Conservation (phyloP, 495 filamentous ascomycete species). For the Parmelia sp. region DNA sequence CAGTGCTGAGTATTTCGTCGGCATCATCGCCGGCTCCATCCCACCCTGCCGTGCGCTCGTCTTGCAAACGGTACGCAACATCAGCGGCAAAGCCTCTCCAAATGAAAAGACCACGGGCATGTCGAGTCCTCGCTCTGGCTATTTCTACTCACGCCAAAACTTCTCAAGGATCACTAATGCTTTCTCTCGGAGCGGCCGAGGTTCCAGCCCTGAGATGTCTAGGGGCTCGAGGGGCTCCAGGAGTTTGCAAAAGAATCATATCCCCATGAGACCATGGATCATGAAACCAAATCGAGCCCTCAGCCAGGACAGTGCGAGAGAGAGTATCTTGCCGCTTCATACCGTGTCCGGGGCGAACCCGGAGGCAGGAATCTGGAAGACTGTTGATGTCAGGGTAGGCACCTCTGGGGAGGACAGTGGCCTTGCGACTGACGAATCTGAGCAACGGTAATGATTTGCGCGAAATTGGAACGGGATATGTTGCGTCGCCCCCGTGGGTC, state of each 20-base stretch:
- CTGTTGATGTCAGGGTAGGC: constrained; percentile 5
- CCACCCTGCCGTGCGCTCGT: constrained; percentile 1
- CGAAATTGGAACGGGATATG: background rate
- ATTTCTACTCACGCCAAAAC: background rate
- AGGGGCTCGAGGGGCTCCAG: background rate
- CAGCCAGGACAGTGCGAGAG: constrained; percentile 3
- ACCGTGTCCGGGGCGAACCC: background rate
- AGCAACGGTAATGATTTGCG: background rate
- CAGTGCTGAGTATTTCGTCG: constrained; percentile 1
- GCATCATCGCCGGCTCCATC: constrained; percentile 4
- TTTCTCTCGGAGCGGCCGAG: background rate
- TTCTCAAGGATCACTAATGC: background rate
- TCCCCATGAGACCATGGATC: constrained; percentile 1
- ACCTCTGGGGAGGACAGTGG: background rate
- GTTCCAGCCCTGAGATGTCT: background rate
- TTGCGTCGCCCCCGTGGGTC: no score
- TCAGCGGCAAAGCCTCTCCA: background rate
- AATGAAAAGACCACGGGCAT: background rate
- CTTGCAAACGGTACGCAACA: background rate
- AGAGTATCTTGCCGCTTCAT: constrained; percentile 1
- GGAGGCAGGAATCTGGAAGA: background rate
- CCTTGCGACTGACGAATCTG: background rate
- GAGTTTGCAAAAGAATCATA: background rate
- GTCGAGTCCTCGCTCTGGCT: background rate
- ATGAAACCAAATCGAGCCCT: background rate